Conservation (phyloP, 306 rosid genomes). For the Datisca glomerata region DNA sequence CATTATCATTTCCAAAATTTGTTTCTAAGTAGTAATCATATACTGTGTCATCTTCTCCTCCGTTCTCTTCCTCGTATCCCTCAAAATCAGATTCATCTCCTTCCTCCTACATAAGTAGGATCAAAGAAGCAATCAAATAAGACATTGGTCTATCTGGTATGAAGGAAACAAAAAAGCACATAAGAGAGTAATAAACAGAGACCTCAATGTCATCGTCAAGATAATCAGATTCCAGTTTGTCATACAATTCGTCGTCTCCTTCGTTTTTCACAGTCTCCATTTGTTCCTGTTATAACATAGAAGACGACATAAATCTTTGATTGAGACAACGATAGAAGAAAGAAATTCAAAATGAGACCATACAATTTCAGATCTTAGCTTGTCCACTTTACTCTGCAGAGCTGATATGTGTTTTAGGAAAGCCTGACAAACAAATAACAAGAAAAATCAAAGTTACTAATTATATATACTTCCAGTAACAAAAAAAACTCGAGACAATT, state of each 20-base stretch:
- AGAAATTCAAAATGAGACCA: slow-evolving; percentile 12
- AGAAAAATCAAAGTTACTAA: slow-evolving; percentile 10
- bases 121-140: not conserved
- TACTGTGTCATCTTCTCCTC: not conserved
- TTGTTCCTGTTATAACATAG: slow-evolving; percentile 42
- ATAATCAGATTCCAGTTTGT: slow-evolving; percentile 56
- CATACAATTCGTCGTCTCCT: slow-evolving; percentile 65
- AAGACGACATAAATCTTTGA: slow-evolving; percentile 6
- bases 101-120: too few relatives aligned
- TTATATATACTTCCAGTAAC: too few relatives aligned
- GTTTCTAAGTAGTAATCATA: not conserved
- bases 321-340: slow-evolving; percentile 2
- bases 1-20: not conserved
- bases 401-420: slow-evolving; percentile 51
- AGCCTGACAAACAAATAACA: slow-evolving; percentile 46
- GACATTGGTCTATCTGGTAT: not conserved
- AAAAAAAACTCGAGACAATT: too few relatives aligned
- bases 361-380: slow-evolving; percentile 66
- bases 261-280: slow-evolving; percentile 56
- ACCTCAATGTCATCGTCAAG: slow-evolving; percentile 70
- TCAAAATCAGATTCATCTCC: not conserved
- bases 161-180: not conserved
- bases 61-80: not conserved
- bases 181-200: not conserved
- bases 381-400: slow-evolving; percentile 50